Base-by-base conservation (phyloP, 441 rosid species). In the Kokia cookei region DNA sequence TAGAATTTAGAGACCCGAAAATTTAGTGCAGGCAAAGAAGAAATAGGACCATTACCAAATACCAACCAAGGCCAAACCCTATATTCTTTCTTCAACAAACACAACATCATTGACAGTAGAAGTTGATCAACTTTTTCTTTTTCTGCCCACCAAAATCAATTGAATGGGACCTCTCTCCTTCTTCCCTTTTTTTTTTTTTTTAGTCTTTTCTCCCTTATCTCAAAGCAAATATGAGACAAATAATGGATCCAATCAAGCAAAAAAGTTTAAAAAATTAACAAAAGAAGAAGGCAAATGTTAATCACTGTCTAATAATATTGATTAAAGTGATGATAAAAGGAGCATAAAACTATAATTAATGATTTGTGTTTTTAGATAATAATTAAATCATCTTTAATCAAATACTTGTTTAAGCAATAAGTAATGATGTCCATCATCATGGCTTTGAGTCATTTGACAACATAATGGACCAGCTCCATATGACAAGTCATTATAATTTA, bases 1-100 rank as follows among this genome's bases (percentile, higher is more conserved):
- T 75, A 71, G 24, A 50, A 76, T 67, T 54, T 43, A 77, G 84
- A 79, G 84, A 70, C 77, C 78, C 86, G 83, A 74, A 60, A 57
- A 45, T 22, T 27, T 11, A 24, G 11, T 74, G 79, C 65, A 27
- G 53, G 58, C 53, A 9, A 32, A 58, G 74, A 43, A 54, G 62
- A 61, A 70, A 73, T 45, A 65, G 55, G 63, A 55, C 54, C 72
- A 63, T 67, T 43, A 73, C 81, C 86, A 74, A 78, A 85, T 43
- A 73, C 81, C 86, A 74, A 78, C 84, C 77, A 70, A 69, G 40
- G 75, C 71, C 78, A 72, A 76, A 68, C 73, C 14, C 57, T 24
- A 35, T 35, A 55, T 75, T 64, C 79, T 67, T 69, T 35, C 81
- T 65, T 69, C 57, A 69, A 68, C 75, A 77, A 71, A 60, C 62